Conservation (phyloP, 352 stramenopile species). For the Pythium guiyangense region DNA sequence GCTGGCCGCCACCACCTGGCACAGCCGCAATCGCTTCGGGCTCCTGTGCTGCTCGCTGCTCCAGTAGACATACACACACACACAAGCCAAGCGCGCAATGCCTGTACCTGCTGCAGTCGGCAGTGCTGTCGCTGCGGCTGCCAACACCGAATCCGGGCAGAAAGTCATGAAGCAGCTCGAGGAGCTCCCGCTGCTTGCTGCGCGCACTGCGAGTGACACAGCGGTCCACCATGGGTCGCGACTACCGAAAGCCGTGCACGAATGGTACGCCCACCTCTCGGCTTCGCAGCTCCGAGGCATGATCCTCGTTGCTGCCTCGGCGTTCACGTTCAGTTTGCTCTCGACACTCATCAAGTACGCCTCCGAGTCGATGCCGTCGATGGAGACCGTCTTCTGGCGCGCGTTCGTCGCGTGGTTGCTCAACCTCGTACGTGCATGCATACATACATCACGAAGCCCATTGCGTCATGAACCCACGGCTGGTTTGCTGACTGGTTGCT, state of each 20-base stretch:
- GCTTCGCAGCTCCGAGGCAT: constrained; percentile 19
- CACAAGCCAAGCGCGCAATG: constrained; percentile 4
- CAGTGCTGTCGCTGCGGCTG: constrained; percentile 5
- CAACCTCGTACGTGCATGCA: constrained; percentile 31
- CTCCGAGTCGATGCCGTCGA: constrained; percentile 39
- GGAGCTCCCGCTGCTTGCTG: constrained; percentile 34
- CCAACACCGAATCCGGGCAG: constrained; percentile 15
- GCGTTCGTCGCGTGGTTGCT: constrained; percentile 47
- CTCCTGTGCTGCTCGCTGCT: too few relatives aligned
- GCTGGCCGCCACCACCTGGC: too few relatives aligned
- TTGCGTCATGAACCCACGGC: neutral
- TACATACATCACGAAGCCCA: neutral
- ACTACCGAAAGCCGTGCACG: neutral
- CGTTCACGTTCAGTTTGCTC: constrained; percentile 56
- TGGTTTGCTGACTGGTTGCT: neutral
- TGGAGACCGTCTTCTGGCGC: constrained; percentile 69
- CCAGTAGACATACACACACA: too few relatives aligned
- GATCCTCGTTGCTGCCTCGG: constrained; percentile 43
- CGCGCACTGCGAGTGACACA: constrained; percentile 16
- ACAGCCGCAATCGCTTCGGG: too few relatives aligned
- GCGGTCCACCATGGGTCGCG: neutral
- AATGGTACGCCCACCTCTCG: constrained; percentile 11
- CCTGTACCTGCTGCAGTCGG: constrained; percentile 7
- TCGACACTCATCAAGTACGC: constrained; percentile 54
- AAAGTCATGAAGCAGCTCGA: constrained; percentile 35